These are phyloP conservation scores for Lagerstroemia speciosa DNA, from an alignment of 345 rosid species.

Conservation along the genomic window DNA sequence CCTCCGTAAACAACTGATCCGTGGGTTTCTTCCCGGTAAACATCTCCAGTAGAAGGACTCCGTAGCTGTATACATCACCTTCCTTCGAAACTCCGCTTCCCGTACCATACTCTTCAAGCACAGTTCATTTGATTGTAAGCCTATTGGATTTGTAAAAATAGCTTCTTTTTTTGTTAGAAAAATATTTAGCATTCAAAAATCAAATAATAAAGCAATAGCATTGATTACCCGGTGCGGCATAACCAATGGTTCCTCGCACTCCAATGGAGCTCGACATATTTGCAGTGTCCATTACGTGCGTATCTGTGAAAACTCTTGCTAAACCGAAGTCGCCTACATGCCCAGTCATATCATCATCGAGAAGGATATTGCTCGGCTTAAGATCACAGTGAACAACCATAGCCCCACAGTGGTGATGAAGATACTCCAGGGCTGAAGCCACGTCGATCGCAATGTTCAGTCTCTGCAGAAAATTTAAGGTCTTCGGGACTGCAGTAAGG, in stretches of 20 bases:
- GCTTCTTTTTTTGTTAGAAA: no score
- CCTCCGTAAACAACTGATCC: conserved; percentile 1
- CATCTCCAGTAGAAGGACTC: conserved; percentile 8
- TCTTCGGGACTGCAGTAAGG: background rate
- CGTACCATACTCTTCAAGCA: conserved; percentile 12
- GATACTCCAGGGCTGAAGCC: conserved; percentile 13
- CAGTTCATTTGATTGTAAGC: background rate
- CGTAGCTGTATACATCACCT: conserved; percentile 5
- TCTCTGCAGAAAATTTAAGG: conserved; percentile 1
- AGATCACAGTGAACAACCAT: conserved; percentile 21
- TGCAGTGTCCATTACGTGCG: background rate
- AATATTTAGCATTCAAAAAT: no score
- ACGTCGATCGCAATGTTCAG: conserved; percentile 14
- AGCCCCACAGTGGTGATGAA: conserved; percentile 12
- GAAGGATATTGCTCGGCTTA: conserved; percentile 15
- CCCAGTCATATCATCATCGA: conserved; percentile 9
- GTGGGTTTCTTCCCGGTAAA: conserved; percentile 10
- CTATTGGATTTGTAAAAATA: background rate
- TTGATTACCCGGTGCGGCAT: conserved; percentile 11
- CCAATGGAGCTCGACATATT: conserved; percentile 1
- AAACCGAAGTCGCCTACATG: conserved; percentile 15
- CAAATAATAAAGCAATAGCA: no score
- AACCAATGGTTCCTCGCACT: conserved; percentile 9
- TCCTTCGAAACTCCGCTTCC: conserved; percentile 6
- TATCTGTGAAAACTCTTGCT: conserved; percentile 3